Evolutionary conservation across 176 grass and related monocot genomes (phyloP), one percentile per base, ranked within the genome.

Genomic region (Carex cristatella): DNA sequence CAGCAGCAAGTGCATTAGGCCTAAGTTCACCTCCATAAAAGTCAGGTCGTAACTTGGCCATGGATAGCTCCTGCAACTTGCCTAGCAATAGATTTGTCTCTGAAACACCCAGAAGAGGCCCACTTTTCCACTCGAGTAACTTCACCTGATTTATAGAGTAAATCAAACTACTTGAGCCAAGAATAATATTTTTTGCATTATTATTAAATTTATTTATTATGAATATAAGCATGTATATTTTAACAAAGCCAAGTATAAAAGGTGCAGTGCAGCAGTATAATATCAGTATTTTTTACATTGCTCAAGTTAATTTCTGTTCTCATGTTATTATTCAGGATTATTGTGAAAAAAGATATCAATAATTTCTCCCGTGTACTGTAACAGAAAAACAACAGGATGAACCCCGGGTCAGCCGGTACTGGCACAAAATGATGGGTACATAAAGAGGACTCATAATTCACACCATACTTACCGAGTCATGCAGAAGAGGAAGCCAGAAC

Each of bases 401-500:
- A 44, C 16, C 16, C 33, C 8, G 19, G 7, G 51, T 32, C 48
- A 18, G 74, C 51, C 35, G 30, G 70, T 53, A 53, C n/a, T 51
- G 44, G 10, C 51, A 53, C 42, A 37, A 15, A 69, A 15, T 46
- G 3, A 72, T n/a, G 4, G 15, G 40, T 72, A 72, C 40, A 78
- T 57, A 57, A 27, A 33, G 12, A 55, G 74, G 27, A 5, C 53
- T 55, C 28, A 4, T 56, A 7, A 57, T 78, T 79, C 42, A 72
- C 81, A 61, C 42, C 2, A 46, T 7, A 82, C 88, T 92, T 90
- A 98, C 93, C 0, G 92, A 93, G 68, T 94, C 95, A 83, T 89
- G 87, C 85, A 98, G 49, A 86, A 98, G 95, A 65, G 95, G 93
- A 71, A 98, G 87, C 95, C 95, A 98, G 83, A 95, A 98, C 83